Conservation (phyloP, 306 rosid species). For the Prunus armeniaca region DNA sequence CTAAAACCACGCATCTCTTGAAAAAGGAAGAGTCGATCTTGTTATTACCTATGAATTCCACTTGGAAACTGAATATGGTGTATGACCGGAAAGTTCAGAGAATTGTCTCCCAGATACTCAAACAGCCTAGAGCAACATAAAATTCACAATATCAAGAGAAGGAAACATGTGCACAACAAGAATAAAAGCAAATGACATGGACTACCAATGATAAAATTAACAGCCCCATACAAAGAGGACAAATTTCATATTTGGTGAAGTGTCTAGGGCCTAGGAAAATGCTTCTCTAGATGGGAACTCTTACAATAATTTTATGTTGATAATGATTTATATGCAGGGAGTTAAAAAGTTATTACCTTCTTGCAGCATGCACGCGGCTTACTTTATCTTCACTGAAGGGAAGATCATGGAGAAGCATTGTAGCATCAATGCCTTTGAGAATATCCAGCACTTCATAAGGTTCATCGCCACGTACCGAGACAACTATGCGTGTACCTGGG, state of each 20-base stretch:
- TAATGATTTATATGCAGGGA: background rate
- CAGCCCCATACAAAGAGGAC: background rate
- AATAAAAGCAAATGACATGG: background rate
- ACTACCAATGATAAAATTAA: background rate
- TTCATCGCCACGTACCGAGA: slow-evolving; percentile 88
- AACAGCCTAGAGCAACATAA: slow-evolving; percentile 52
- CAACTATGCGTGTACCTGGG: slow-evolving; percentile 85
- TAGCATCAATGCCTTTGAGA: slow-evolving; percentile 73
- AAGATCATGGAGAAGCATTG: slow-evolving; percentile 84
- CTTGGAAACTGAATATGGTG: slow-evolving; percentile 88
- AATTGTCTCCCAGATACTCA: slow-evolving; percentile 72
- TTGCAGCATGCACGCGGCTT: slow-evolving; percentile 92
- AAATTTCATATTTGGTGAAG: background rate
- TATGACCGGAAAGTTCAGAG: slow-evolving; percentile 76
- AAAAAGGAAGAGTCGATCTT: slow-evolving; percentile 1
- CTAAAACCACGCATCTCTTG: slow-evolving; percentile 6
- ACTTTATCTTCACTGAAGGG: slow-evolving; percentile 65
- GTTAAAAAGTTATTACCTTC: slow-evolving; percentile 53
- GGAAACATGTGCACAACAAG: slow-evolving; percentile 6
- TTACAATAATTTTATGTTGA: background rate
- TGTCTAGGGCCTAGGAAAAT: background rate
- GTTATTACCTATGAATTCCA: slow-evolving; percentile 72
- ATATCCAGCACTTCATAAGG: slow-evolving; percentile 64
- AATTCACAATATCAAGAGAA: slow-evolving; percentile 12
- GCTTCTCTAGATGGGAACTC: background rate